Conservation (phyloP, 495 filamentous ascomycete species). For the Tricharina praecox region DNA sequence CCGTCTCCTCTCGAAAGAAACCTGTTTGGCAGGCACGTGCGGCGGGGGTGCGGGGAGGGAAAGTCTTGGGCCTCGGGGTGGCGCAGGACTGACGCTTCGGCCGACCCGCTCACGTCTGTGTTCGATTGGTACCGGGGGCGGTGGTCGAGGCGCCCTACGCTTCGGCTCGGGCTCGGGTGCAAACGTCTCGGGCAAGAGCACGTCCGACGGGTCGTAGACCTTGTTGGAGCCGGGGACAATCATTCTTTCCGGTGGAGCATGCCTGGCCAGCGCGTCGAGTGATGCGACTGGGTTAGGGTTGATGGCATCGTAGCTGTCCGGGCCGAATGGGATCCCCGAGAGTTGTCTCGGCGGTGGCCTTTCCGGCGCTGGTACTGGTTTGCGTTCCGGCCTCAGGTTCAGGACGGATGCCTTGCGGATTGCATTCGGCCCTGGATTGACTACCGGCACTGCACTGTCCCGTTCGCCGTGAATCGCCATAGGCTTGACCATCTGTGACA, state of each 20-base stretch:
- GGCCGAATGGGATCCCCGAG: constrained; percentile 58
- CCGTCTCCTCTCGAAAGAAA: constrained; percentile 9
- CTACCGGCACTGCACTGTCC: constrained; percentile 6
- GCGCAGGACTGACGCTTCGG: constrained; percentile 17
- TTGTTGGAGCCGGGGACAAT: constrained; percentile 73
- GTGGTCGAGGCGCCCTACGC: constrained; percentile 26
- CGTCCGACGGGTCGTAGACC: constrained; percentile 82
- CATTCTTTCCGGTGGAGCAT: constrained; percentile 31
- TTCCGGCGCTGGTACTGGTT: constrained; percentile 16
- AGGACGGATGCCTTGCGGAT: constrained; percentile 18
- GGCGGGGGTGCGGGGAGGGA: constrained; percentile 1
- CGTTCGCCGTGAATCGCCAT: constrained; percentile 24
- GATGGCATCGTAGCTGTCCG: constrained; percentile 67
- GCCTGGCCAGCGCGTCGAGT: constrained; percentile 21
- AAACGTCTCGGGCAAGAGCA: constrained; percentile 79
- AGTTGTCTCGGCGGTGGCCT: constrained; percentile 14
- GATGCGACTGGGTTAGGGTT: constrained; percentile 40
- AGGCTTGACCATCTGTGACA: constrained; percentile 25
- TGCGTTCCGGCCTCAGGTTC: constrained; percentile 17
- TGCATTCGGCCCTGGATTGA: constrained; percentile 4
- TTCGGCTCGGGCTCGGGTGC: constrained; percentile 84
- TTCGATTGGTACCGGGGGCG: constrained; percentile 20
- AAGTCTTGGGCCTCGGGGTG: constrained; percentile 10
- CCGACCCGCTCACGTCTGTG: constrained; percentile 19
- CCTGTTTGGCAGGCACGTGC: constrained; percentile 4